These are phyloP conservation scores for Styphnolobium japonicum DNA, from an alignment of 306 rosid genomes.

Conservation along the genomic window DNA sequence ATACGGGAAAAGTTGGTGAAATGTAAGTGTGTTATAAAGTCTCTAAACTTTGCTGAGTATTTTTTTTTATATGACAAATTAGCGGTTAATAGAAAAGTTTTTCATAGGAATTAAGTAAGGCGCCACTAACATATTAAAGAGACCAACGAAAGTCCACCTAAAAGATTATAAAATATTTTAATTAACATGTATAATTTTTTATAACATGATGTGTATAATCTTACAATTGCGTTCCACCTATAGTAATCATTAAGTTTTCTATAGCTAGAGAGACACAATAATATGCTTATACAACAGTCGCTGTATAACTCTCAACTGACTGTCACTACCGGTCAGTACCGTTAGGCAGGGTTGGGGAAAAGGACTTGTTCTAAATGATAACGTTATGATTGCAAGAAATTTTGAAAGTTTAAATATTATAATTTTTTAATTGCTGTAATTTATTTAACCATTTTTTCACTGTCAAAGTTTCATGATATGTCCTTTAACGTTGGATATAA, in stretches of 20 bases:
- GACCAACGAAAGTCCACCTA: no score
- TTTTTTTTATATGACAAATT: no score
- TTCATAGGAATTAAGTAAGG: no score
- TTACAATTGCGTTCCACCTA: no score
- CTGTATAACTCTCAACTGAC: background rate
- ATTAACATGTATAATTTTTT: no score
- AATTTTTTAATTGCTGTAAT: background rate
- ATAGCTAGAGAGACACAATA: background rate
- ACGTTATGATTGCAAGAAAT: slow-evolving; percentile 18
- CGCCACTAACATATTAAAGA: no score
- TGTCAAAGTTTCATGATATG: background rate
- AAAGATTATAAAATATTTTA: no score
- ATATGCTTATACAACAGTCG: background rate
- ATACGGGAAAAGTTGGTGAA: background rate
- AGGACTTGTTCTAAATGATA: slow-evolving; percentile 15
- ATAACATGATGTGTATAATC: no score
- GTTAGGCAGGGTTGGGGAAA: background rate
- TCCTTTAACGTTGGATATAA: slow-evolving; percentile 17
- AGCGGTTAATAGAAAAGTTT: no score
- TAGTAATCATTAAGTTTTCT: no score
- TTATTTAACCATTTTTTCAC: background rate
- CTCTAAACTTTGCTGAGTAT: no score
- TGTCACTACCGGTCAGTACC: background rate
- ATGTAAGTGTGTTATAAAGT: background rate
- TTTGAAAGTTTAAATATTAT: background rate